phyloP scores from a whole-genome alignment of 208 protist genomes.

The Herpetomonas muscarum region DNA sequence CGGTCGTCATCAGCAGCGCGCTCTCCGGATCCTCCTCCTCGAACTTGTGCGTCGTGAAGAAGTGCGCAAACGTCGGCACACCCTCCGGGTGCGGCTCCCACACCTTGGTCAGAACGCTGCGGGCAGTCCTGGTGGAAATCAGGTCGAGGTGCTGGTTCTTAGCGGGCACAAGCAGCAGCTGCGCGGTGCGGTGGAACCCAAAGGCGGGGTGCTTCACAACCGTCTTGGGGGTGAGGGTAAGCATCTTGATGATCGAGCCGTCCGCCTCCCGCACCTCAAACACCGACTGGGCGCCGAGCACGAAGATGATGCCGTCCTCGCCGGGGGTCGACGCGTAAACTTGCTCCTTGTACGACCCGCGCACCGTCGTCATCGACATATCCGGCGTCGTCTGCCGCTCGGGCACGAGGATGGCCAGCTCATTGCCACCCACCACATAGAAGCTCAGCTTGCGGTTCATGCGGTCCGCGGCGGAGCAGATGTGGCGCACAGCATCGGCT shows the following conservation, averaged over 20 bases:
- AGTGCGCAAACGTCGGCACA: constrained; percentile 76
- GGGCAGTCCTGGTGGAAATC: constrained; percentile 51
- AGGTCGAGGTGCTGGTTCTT: constrained; percentile 75
- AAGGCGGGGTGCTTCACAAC: constrained; percentile 59
- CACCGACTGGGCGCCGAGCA: constrained; percentile 52
- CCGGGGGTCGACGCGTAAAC: constrained; percentile 59
- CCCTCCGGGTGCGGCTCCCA: constrained; percentile 82
- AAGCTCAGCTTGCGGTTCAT: constrained; percentile 54
- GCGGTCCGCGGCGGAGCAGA: constrained; percentile 54
- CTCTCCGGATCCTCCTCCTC: constrained; percentile 40
- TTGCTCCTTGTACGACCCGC: constrained; percentile 51
- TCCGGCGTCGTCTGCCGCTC: constrained; percentile 66
- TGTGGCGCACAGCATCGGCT: constrained; percentile 33
- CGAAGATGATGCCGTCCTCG: constrained; percentile 48
- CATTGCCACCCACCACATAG: constrained; percentile 65
- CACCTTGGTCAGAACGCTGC: constrained; percentile 59
- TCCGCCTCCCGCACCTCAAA: constrained; percentile 67
- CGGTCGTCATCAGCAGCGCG: constrained; percentile 70
- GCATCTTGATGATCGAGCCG: constrained; percentile 21
- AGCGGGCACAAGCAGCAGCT: constrained; percentile 65
- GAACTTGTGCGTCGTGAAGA: constrained; percentile 64
- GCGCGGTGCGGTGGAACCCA: constrained; percentile 48
- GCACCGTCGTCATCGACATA: constrained; percentile 36
- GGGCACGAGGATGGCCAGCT: constrained; percentile 58
- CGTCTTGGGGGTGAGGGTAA: constrained; percentile 52